Conservation (phyloP, 768 basidiomycete species). For the Panellus pusillus region DNA sequence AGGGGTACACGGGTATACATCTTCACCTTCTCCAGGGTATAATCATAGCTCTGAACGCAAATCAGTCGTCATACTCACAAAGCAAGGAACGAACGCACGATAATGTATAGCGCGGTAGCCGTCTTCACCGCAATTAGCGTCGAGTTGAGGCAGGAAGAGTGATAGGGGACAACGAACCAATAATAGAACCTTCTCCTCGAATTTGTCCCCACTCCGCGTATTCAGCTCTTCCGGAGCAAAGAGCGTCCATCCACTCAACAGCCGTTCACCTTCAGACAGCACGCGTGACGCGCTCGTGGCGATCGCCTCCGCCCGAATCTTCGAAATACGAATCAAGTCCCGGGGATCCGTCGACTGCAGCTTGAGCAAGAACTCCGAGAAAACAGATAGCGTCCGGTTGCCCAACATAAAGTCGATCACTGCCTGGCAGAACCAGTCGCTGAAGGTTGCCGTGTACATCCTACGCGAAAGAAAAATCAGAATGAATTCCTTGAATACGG, state of each 20-base stretch:
- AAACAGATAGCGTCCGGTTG: conserved; percentile 81
- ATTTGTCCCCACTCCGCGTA: conserved; percentile 68
- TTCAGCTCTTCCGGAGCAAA: conserved; percentile 82
- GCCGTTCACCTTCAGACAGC: conserved; percentile 70
- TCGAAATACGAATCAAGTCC: conserved; percentile 83
- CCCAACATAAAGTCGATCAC: conserved; percentile 93
- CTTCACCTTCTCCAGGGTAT: conserved; percentile 89
- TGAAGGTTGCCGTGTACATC: conserved; percentile 86
- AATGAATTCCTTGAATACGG: not conserved
- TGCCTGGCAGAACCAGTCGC: conserved; percentile 97
- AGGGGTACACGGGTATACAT: conserved; percentile 88
- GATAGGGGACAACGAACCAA: conserved; percentile 56
- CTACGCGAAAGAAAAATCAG: conserved; percentile 33
- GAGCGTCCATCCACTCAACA: conserved; percentile 89
- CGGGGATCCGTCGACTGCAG: conserved; percentile 90
- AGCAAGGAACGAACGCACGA: conserved; percentile 52
- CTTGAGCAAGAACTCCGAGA: conserved; percentile 90
- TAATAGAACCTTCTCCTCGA: conserved; percentile 92
- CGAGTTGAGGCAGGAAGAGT: not conserved
- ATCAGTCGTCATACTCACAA: not conserved
- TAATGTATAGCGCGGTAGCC: conserved; percentile 65
- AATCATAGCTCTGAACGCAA: conserved; percentile 79
- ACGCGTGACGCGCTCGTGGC: conserved; percentile 83
- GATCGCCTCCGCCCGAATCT: conserved; percentile 89
- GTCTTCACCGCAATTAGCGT: conserved; percentile 26